These are phyloP conservation scores for Plantago rigida DNA, from an alignment of 305 asterid genomes.

Conservation along the genomic window DNA sequence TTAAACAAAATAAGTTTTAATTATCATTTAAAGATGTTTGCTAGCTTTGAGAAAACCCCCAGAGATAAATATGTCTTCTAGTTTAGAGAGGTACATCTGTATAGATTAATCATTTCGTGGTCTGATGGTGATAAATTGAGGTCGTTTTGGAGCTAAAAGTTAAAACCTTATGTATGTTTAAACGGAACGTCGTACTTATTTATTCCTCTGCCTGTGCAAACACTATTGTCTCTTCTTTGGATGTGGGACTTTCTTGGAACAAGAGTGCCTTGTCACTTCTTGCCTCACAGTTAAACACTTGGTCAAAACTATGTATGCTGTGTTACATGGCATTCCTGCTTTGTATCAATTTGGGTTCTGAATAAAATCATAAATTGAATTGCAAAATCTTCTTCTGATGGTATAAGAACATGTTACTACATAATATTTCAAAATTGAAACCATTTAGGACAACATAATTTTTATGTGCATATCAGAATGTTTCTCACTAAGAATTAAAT, in stretches of 20 bases:
- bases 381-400: neutral
- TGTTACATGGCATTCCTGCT: neutral
- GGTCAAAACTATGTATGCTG: neutral
- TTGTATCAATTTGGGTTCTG: neutral
- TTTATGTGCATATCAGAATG: neutral
- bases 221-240: neutral
- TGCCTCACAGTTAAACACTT: neutral
- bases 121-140: neutral
- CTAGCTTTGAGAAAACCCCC: no score
- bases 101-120: no score
- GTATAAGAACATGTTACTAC: neutral
- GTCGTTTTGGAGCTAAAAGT: neutral
- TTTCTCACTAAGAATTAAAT: neutral
- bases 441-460: neutral
- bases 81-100: no score
- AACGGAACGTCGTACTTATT: no score
- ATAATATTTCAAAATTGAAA: neutral
- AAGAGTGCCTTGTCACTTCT: neutral
- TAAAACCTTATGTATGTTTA: neutral
- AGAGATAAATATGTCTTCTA: no score
- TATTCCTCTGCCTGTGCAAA: neutral
- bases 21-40: neutral
- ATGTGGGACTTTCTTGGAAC: neutral
- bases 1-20: conserved; percentile 2
- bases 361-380: neutral